A percentile compares a stretch with the other conserved stretches of the same genome.
These are phyloP conservation scores for Tylopilus sp. DNA, from an alignment of 768 basidiomycete genomes.

Conservation along the genomic window DNA sequence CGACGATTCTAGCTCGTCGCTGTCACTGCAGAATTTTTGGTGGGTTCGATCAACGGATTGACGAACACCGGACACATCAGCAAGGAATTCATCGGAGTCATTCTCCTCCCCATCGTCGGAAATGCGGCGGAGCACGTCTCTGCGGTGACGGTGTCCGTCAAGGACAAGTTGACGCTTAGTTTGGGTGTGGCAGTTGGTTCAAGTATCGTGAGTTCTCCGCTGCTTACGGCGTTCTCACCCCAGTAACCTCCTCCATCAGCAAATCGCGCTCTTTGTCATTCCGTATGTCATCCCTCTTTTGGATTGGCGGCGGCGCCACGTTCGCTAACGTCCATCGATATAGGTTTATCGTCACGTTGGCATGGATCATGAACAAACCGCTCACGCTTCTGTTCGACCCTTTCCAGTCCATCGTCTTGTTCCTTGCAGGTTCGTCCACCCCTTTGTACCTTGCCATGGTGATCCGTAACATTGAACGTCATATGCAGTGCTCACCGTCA, in stretches of 20 bases:
- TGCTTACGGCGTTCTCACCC: background rate
- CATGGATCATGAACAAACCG: conserved; percentile 78
- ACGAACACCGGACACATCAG: conserved; percentile 54
- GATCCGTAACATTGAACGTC: background rate
- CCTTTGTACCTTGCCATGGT: background rate
- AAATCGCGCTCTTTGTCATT: conserved; percentile 70
- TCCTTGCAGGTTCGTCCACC: conserved; percentile 21
- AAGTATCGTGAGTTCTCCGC: conserved; percentile 55
- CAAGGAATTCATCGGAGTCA: conserved; percentile 83
- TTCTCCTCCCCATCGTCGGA: conserved; percentile 87
- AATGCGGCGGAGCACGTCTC: conserved; percentile 92
- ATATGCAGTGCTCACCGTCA: conserved; percentile 71
- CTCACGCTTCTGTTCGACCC: conserved; percentile 84
- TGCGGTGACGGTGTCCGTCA: conserved; percentile 87
- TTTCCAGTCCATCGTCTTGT: conserved; percentile 55
- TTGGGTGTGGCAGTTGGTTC: conserved; percentile 89
- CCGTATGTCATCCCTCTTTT: conserved; percentile 37
- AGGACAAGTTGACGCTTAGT: conserved; percentile 84
- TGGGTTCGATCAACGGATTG: conserved; percentile 78
- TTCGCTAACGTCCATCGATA: conserved; percentile 10
- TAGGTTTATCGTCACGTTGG: conserved; percentile 73
- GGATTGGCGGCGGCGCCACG: background rate
- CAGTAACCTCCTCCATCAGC: conserved; percentile 38
- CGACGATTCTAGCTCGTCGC: conserved; percentile 43
- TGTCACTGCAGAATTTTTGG: conserved; percentile 62